Evolutionary conservation across 2,329 filamentous ascomycete genomes (phyloP).

Genomic region (Pestalotiopsis sp.): DNA sequence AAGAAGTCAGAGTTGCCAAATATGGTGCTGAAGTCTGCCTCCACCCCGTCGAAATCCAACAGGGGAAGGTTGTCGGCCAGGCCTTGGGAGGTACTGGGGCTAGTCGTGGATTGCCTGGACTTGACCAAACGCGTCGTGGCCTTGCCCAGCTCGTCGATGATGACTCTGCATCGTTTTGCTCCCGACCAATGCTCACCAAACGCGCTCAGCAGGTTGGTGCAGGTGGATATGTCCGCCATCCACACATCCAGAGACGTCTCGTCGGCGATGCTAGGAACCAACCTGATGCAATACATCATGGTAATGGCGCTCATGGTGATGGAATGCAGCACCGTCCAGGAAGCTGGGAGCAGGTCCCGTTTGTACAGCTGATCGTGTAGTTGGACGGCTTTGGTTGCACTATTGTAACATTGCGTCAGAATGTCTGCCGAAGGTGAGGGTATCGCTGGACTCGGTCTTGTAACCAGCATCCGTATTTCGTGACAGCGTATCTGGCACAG

Average conservation of each 20-base stretch:
- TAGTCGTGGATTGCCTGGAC: neutral
- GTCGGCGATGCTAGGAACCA: slow-evolving; percentile 40
- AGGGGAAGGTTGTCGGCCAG: neutral
- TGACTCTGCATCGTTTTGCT: slow-evolving; percentile 45
- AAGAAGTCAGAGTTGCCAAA: slow-evolving; percentile 1
- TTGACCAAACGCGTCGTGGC: neutral
- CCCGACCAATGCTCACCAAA: slow-evolving; percentile 53
- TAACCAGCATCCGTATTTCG: slow-evolving; percentile 46
- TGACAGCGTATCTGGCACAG: slow-evolving; percentile 48
- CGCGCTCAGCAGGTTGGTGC: slow-evolving; percentile 48
- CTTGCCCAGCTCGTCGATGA: slow-evolving; percentile 37
- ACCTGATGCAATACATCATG: slow-evolving; percentile 51
- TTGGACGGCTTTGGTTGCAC: slow-evolving; percentile 40
- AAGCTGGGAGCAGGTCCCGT: slow-evolving; percentile 44
- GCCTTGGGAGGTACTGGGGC: neutral
- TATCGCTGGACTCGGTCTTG: slow-evolving; percentile 53
- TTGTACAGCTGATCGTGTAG: slow-evolving; percentile 44
- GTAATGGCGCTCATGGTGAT: slow-evolving; percentile 49
- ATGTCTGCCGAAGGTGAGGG: slow-evolving; percentile 43
- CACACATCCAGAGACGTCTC: slow-evolving; percentile 38
- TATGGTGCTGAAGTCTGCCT: neutral
- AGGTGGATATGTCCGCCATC: slow-evolving; percentile 39
- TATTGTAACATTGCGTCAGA: slow-evolving; percentile 41
- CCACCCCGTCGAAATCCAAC: neutral
- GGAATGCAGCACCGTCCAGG: slow-evolving; percentile 48